phyloP scores from a whole-genome alignment of 192 early-diverging fungal species.

The Backusella australiensis region DNA sequence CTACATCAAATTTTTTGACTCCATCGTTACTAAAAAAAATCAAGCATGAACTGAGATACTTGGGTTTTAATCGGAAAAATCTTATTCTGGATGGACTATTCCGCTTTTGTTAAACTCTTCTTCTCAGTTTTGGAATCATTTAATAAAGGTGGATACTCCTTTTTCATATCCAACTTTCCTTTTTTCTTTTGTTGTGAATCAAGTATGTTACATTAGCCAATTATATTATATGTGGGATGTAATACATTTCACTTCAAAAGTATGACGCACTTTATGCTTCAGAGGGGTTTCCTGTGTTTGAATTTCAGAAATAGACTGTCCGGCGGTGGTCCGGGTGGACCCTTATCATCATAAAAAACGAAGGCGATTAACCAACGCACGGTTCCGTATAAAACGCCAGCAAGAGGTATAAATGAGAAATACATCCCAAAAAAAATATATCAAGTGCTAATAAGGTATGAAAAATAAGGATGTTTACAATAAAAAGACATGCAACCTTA shows the following conservation, averaged over 20 bases:
- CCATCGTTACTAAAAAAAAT: background rate
- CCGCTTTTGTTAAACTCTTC: background rate
- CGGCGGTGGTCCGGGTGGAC: background rate
- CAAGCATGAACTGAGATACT: background rate
- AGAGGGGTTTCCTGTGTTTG: background rate
- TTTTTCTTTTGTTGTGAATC: background rate
- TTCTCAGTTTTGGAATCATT: background rate
- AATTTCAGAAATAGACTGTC: background rate
- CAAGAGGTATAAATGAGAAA: too few species aligned
- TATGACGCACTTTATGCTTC: background rate
- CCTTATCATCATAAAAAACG: background rate
- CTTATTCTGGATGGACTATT: background rate
- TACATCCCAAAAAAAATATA: too few species aligned
- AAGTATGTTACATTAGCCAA: background rate
- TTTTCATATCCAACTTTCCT: background rate
- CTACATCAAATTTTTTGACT: background rate
- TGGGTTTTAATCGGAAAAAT: background rate
- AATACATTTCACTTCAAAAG: background rate
- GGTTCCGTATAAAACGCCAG: too few species aligned
- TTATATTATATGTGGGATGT: background rate
- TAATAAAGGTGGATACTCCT: background rate
- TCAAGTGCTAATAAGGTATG: too few species aligned
- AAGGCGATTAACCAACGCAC: too few species aligned
- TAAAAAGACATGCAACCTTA: too few species aligned
- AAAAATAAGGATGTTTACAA: too few species aligned